These are phyloP conservation scores for Candida schatavii DNA, from an alignment of 805 yeast species.

Conservation along the genomic window DNA sequence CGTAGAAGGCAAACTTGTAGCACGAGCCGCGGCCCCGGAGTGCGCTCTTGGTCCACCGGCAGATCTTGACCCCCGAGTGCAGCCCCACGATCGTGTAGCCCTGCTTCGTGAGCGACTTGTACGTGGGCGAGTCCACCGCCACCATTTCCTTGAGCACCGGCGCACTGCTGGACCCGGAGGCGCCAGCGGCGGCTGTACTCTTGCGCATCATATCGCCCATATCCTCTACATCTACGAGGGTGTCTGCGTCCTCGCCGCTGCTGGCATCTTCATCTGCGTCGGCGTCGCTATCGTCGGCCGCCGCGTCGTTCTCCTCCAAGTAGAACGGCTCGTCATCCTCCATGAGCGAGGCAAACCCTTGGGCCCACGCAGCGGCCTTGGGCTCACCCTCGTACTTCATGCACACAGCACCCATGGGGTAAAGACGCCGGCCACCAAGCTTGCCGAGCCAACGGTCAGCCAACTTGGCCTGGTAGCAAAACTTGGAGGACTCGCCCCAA, in stretches of 20 bases:
- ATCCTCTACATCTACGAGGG: slow-evolving; percentile 81
- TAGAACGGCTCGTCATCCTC: slow-evolving; percentile 69
- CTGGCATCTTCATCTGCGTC: slow-evolving; percentile 37
- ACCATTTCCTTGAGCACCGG: slow-evolving; percentile 66
- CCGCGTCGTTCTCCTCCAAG: slow-evolving; percentile 56
- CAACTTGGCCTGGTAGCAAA: slow-evolving; percentile 78
- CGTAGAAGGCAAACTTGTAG: slow-evolving; percentile 89
- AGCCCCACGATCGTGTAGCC: slow-evolving; percentile 93
- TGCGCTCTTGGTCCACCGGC: slow-evolving; percentile 96
- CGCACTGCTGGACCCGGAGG: slow-evolving; percentile 9
- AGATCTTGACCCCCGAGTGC: slow-evolving; percentile 91
- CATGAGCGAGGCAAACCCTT: slow-evolving; percentile 55
- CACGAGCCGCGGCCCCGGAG: slow-evolving; percentile 92
- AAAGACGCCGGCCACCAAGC: slow-evolving; percentile 81
- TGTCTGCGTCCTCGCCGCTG: slow-evolving; percentile 34
- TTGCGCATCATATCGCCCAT: slow-evolving; percentile 62
- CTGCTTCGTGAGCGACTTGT: slow-evolving; percentile 82
- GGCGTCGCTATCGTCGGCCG: slow-evolving; percentile 51
- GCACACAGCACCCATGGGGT: slow-evolving; percentile 82
- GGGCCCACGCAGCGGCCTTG: slow-evolving; percentile 65
- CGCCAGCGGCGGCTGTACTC: slow-evolving; percentile 22
- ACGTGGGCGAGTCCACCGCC: slow-evolving; percentile 85
- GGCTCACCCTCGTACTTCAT: slow-evolving; percentile 65
- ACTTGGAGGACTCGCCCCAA: slow-evolving; percentile 64
- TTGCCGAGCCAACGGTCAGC: slow-evolving; percentile 77